These are phyloP conservation scores for Camellia japonica DNA, from an alignment of 148 eudicot species.

Conservation along the genomic window DNA sequence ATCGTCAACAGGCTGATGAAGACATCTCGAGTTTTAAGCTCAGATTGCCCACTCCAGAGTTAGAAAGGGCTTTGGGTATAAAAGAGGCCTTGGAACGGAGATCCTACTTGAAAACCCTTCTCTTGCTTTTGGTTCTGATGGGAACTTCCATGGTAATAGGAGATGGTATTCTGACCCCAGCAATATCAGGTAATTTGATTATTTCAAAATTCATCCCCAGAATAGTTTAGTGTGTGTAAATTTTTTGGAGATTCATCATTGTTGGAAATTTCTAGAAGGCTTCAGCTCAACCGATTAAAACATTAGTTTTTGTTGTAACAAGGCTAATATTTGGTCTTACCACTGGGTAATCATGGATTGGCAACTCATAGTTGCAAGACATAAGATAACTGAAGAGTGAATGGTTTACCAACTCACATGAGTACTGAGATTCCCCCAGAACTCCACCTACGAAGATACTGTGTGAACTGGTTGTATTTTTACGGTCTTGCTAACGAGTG, in stretches of 20 bases:
- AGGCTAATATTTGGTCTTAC: background rate
- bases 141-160: conserved; percentile 96
- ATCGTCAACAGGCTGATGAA: conserved; percentile 87
- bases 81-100: conserved; percentile 70
- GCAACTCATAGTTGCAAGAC: background rate
- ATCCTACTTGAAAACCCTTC: conserved; percentile 58
- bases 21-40: conserved; percentile 87
- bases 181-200: conserved; percentile 77
- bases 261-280: background rate
- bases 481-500: background rate
- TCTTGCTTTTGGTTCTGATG: conserved; percentile 74
- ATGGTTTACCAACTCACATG: background rate
- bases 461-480: background rate
- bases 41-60: conserved; percentile 92
- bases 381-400: background rate
- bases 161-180: conserved; percentile 94
- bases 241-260: background rate
- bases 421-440: background rate
- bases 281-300: background rate
- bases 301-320: background rate
- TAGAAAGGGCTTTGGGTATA: conserved; percentile 83
- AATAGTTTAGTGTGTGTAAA: background rate
- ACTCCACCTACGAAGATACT: background rate
- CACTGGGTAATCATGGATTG: background rate
- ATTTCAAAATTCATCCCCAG: background rate